Conservation (phyloP, 2,329 filamentous ascomycete genomes). For the Phyllosticta capitalensis region DNA sequence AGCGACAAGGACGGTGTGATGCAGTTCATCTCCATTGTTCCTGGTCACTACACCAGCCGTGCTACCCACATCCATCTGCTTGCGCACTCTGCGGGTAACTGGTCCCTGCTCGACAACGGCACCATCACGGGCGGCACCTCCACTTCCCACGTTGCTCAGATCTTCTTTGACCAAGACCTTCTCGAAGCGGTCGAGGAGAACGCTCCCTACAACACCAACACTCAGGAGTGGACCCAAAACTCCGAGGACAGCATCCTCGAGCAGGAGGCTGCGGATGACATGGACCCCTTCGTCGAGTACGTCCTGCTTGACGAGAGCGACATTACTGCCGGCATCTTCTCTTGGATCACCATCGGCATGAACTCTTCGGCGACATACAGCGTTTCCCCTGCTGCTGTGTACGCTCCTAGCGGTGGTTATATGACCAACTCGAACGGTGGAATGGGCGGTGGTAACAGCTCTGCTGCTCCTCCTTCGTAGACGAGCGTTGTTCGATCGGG, state of each 20-base stretch:
- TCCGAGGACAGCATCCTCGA: conserved; percentile 41
- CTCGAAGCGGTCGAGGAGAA: conserved; percentile 41
- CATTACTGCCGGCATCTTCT: conserved; percentile 24
- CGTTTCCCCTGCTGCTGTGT: conserved; percentile 10
- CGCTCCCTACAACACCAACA: conserved; percentile 37
- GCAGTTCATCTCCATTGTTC: conserved; percentile 40
- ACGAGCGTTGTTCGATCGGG: neutral
- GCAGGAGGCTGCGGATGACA: conserved; percentile 36
- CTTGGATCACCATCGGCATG: conserved; percentile 18
- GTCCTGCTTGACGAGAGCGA: conserved; percentile 43
- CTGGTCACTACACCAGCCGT: conserved; percentile 35
- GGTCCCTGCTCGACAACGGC: conserved; percentile 36
- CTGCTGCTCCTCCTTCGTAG: conserved; percentile 2
- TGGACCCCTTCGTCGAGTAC: conserved; percentile 50
- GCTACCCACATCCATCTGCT: conserved; percentile 31
- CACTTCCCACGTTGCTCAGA: conserved; percentile 52
- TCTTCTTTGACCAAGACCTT: conserved; percentile 55
- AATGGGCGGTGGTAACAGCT: neutral
- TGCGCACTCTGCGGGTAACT: conserved; percentile 28
- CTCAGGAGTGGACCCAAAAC: conserved; percentile 39
- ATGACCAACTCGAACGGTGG: conserved; percentile 1
- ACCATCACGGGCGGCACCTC: conserved; percentile 41
- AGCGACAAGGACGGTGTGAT: conserved; percentile 40
- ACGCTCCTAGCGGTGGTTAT: conserved; percentile 7
- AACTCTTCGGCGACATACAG: conserved; percentile 7